Conservation (phyloP, 352 stramenopile species). For the Pythium monospermum region DNA sequence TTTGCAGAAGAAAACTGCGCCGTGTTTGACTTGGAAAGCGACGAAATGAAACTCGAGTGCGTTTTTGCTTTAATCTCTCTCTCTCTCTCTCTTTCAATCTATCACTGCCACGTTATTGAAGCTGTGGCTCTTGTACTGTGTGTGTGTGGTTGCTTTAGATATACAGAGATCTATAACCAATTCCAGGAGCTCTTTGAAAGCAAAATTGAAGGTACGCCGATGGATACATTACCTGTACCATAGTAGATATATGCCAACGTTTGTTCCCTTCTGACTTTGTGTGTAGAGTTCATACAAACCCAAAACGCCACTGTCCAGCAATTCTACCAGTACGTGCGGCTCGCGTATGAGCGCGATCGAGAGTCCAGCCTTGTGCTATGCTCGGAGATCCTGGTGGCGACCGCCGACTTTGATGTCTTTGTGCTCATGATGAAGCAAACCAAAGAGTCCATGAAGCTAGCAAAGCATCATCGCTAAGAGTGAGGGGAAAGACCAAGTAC, state of each 20-base stretch:
- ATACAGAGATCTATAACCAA: constrained; percentile 77
- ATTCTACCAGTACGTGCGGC: constrained; percentile 59
- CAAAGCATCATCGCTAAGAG: constrained; percentile 26
- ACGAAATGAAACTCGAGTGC: constrained; percentile 80
- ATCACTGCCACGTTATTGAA: too few species aligned
- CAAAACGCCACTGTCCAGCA: constrained; percentile 54
- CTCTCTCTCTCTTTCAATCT: too few species aligned
- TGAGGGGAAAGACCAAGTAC: not conserved
- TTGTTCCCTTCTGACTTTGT: too few species aligned
- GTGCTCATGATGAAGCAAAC: constrained; percentile 83
- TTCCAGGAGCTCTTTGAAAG: constrained; percentile 69
- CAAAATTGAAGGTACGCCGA: constrained; percentile 64
- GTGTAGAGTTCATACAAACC: constrained; percentile 50
- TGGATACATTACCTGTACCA: not conserved
- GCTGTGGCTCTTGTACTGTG: not conserved
- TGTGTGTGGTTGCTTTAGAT: constrained; percentile 30
- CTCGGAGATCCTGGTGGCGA: constrained; percentile 74
- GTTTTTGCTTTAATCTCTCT: too few species aligned
- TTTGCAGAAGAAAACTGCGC: constrained; percentile 62
- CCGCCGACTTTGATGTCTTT: constrained; percentile 76
- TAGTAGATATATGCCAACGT: too few species aligned
- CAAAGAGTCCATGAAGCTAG: constrained; percentile 56
- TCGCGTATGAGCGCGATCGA: constrained; percentile 49
- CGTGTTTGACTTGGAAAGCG: constrained; percentile 57
- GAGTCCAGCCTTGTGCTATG: constrained; percentile 61